A percentile compares a stretch with the other conserved stretches of the same genome.
These are phyloP conservation scores for Diaporthe batatas DNA, from an alignment of 2,329 filamentous ascomycete species.

Conservation along the genomic window DNA sequence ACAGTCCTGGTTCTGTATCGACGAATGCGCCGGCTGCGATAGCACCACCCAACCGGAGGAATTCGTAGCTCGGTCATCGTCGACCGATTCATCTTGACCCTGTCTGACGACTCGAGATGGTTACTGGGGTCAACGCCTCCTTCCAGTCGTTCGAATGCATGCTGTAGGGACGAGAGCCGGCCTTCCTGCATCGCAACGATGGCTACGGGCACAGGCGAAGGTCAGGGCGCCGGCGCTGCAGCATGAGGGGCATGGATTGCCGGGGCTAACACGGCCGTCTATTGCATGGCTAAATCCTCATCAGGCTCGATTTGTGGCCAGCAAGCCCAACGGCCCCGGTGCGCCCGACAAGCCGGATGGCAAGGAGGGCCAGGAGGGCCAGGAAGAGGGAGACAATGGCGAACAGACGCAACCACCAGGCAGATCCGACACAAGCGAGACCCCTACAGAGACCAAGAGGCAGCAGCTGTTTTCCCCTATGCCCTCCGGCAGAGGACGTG, in stretches of 20 bases:
- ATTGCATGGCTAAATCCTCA: background rate
- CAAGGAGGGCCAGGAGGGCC: slow-evolving; percentile 32
- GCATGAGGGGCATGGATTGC: background rate
- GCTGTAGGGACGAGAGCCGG: slow-evolving; percentile 38
- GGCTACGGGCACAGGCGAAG: slow-evolving; percentile 33
- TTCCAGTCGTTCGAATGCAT: slow-evolving; percentile 41
- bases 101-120: slow-evolving; percentile 39
- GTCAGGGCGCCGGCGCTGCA: slow-evolving; percentile 21
- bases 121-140: slow-evolving; percentile 37
- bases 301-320: slow-evolving; percentile 32
- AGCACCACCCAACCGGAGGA: slow-evolving; percentile 10
- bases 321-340: slow-evolving; percentile 35
- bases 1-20: background rate
- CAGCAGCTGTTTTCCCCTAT: slow-evolving; percentile 37
- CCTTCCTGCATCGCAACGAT: slow-evolving; percentile 40
- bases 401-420: slow-evolving; percentile 37
- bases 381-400: slow-evolving; percentile 37
- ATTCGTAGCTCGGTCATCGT: slow-evolving; percentile 10
- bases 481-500: slow-evolving; percentile 19
- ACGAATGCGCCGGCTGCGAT: background rate
- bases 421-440: slow-evolving; percentile 36
- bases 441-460: slow-evolving; percentile 29
- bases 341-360: slow-evolving; percentile 38
- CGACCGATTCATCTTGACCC: slow-evolving; percentile 20
- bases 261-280: background rate